These are phyloP conservation scores for Gonium pectorale DNA, from an alignment of 139 green algal genomes.

Conservation along the genomic window DNA sequence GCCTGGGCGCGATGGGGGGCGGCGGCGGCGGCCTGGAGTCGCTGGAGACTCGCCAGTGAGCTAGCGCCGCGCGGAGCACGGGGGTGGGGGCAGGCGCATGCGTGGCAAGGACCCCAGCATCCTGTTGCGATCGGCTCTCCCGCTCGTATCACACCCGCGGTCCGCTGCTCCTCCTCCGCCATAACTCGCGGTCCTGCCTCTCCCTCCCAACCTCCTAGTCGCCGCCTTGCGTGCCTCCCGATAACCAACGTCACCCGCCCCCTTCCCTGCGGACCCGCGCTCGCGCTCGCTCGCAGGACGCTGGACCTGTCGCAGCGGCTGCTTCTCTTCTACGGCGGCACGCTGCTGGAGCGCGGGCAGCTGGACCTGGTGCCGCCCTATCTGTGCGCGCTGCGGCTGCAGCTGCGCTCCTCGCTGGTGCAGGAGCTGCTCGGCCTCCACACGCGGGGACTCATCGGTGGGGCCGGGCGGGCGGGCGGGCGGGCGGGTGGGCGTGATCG, in stretches of 20 bases:
- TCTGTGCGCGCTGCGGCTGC: slow-evolving; percentile 66
- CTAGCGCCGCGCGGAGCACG: too few relatives aligned
- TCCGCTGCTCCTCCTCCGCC: too few relatives aligned
- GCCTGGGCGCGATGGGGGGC: slow-evolving; percentile 62
- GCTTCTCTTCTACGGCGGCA: slow-evolving; percentile 38
- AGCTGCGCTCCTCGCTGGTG: slow-evolving; percentile 41
- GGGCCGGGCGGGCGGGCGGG: neutral
- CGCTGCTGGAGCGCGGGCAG: slow-evolving; percentile 50
- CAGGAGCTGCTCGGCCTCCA: slow-evolving; percentile 36
- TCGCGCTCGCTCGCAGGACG: neutral
- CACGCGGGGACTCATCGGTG: slow-evolving; percentile 13
- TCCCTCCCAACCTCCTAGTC: too few relatives aligned
- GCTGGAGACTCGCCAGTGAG: too few relatives aligned
- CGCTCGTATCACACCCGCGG: too few relatives aligned
- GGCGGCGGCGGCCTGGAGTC: too few relatives aligned
- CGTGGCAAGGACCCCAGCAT: too few relatives aligned
- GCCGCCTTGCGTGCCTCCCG: too few relatives aligned
- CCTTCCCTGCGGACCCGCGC: neutral
- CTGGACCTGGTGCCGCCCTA: slow-evolving; percentile 60
- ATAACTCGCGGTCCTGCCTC: too few relatives aligned
- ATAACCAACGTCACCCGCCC: neutral
- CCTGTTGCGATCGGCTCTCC: too few relatives aligned
- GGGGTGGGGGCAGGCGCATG: too few relatives aligned
- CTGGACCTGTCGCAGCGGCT: slow-evolving; percentile 29
- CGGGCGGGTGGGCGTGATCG: neutral